Conservation (phyloP, 2,329 filamentous ascomycete genomes). For the Claviceps cyperi region DNA sequence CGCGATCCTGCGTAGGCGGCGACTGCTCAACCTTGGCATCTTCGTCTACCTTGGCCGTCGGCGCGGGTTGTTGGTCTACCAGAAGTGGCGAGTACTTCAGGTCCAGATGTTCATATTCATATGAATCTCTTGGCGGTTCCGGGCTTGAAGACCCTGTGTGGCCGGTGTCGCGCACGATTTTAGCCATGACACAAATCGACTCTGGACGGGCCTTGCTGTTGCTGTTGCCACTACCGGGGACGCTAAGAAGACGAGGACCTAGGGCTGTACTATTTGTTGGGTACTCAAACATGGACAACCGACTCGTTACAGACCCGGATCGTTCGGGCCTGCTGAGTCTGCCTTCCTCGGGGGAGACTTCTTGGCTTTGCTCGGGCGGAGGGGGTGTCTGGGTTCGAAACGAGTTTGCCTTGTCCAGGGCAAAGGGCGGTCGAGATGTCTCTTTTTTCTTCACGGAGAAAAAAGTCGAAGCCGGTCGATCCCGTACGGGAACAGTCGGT, state of each 20-base stretch:
- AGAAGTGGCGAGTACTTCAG: constrained; percentile 45
- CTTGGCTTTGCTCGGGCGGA: constrained; percentile 26
- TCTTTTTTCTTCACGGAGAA: constrained; percentile 43
- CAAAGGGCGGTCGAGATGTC: constrained; percentile 29
- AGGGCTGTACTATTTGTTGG: constrained; percentile 9
- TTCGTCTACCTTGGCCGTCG: constrained; percentile 9
- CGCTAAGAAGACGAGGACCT: constrained; percentile 7
- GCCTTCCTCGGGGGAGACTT: constrained; percentile 31
- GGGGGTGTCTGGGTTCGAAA: constrained; percentile 17
- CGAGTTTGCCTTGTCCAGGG: constrained; percentile 29
- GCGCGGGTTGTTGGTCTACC: constrained; percentile 37
- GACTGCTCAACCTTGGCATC: constrained; percentile 18
- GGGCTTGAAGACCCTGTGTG: constrained; percentile 22
- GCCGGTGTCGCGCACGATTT: constrained; percentile 57
- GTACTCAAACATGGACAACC: constrained; percentile 40
- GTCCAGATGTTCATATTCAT: constrained; percentile 33
- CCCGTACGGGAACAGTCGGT: constrained; percentile 12
- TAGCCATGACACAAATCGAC: constrained; percentile 77
- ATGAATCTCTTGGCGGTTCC: constrained; percentile 26
- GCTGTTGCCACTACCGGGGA: constrained; percentile 12
- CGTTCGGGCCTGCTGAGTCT: constrained; percentile 26
- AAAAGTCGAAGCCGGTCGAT: constrained; percentile 38
- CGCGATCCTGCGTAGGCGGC: constrained; percentile 17
- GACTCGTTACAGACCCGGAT: constrained; percentile 39
- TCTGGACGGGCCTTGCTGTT: constrained; percentile 42